Evolutionary conservation across 164 flowering plant species (phyloP), one percentile per base, ranked within the genome.

Genomic region (Piper longum): DNA sequence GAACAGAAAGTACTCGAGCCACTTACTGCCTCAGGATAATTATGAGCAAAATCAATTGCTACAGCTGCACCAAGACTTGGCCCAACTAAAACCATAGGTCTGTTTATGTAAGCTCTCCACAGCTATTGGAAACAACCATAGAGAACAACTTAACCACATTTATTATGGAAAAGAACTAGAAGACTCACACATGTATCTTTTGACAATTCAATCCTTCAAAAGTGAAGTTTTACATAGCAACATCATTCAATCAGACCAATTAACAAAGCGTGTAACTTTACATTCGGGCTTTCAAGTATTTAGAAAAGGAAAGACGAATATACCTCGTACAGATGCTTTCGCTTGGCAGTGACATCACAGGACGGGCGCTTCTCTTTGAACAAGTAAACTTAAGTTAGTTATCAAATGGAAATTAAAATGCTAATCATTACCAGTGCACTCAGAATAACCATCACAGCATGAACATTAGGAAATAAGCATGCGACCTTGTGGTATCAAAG

Each of bases 21-120:
- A 72, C 96, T 80, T 75, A 92, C 98, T 70, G 95, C 88, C 67
- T 88, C 92, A 14, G 92, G 81, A 76, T 88, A 74, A 59, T 77
- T 81, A 62, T 77, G 77, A 11, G 90, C 86, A 77, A 93, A 87
- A 71, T 93, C 96, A 69, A 93, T 81, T 65, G 99, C 96, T 75
- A 87, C 87, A 41, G 99, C 97, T 69, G 96, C 91, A 71, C 97
- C 99, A 66, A 93, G 96, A 71, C 99, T 93, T 66, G 99, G 95
- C 65, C 99, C 99, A 69, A 93, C 87, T 74, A 93, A 70, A 43
- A 78, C 66, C 88, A 90, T 79, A 7, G 99, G 99, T 78, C 73
- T 84, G 66, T 69, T 81, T 65, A 93, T 83, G 75, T 84, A 75
- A 57, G 88, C 73, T 56, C 73, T 81, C 97, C 97, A 93, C 58